phyloP scores from a whole-genome alignment of 2,329 filamentous ascomycete species.

The Podosphaera xanthii region DNA sequence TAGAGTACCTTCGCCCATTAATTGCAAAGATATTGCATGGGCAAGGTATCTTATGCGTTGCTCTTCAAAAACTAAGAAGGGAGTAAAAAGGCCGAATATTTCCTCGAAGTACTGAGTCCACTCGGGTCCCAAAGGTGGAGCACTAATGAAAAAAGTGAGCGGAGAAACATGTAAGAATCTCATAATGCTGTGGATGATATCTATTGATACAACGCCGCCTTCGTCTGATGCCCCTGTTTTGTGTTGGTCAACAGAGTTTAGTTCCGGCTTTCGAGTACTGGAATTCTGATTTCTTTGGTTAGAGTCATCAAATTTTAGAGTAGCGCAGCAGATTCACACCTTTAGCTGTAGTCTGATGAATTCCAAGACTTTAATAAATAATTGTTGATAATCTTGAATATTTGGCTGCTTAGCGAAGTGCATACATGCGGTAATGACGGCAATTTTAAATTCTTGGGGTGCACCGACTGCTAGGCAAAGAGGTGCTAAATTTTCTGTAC shows the following conservation, averaged over 20 bases:
- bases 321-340: slow-evolving; percentile 18
- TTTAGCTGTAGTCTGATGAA: slow-evolving; percentile 34
- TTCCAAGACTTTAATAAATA: slow-evolving; percentile 31
- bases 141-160: slow-evolving; percentile 23
- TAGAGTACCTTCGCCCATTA: slow-evolving; percentile 11
- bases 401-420: slow-evolving; percentile 34
- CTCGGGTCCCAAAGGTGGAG: slow-evolving; percentile 17
- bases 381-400: slow-evolving; percentile 25
- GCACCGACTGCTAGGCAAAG: slow-evolving; percentile 32
- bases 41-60: slow-evolving; percentile 14
- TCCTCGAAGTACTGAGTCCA: slow-evolving; percentile 17
- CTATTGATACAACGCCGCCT: slow-evolving; percentile 17
- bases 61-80: slow-evolving; percentile 15
- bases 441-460: slow-evolving; percentile 36
- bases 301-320: slow-evolving; percentile 6
- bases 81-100: slow-evolving; percentile 12
- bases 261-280: slow-evolving; percentile 9
- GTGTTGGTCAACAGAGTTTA: slow-evolving; percentile 18
- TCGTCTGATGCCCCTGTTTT: slow-evolving; percentile 21
- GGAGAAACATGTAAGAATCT: slow-evolving; percentile 33
- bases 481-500: slow-evolving; percentile 31
- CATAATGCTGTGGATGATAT: slow-evolving; percentile 29
- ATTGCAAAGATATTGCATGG: slow-evolving; percentile 11
- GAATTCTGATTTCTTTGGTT: slow-evolving; percentile 5
- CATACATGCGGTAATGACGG: slow-evolving; percentile 36